phyloP scores from a whole-genome alignment of 148 eudicot genomes.

The Silene uniflora region DNA sequence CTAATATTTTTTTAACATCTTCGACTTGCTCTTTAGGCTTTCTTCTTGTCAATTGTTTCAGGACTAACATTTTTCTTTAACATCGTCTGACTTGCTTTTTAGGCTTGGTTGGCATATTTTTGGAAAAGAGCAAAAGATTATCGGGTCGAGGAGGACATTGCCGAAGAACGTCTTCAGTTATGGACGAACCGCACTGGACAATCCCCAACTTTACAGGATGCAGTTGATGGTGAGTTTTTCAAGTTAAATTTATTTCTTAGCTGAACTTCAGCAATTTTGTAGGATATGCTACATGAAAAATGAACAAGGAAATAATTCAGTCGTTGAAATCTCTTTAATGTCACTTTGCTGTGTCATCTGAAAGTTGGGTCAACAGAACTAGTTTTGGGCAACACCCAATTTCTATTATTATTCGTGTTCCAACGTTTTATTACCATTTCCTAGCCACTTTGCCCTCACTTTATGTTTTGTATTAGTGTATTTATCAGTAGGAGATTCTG shows the following conservation, averaged over 20 bases:
- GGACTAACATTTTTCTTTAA: no score
- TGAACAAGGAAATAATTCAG: background rate
- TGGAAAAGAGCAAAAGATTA: conserved; percentile 84
- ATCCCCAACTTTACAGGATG: conserved; percentile 63
- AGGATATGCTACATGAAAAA: background rate
- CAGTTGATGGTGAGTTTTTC: conserved; percentile 59
- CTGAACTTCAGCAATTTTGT: conserved; percentile 3
- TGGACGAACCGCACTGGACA: conserved; percentile 65
- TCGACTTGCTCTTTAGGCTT: no score
- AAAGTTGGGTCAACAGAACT: background rate
- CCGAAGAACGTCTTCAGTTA: conserved; percentile 61
- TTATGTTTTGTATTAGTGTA: background rate
- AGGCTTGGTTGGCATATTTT: conserved; percentile 80
- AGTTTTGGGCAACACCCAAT: background rate
- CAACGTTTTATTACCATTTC: background rate
- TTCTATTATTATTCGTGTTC: background rate
- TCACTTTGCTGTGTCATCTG: background rate
- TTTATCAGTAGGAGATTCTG: background rate
- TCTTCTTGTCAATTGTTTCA: no score
- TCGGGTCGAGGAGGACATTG: conserved; percentile 74
- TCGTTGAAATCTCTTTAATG: background rate
- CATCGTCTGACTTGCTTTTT: background rate
- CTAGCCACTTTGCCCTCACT: background rate
- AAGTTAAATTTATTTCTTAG: background rate
- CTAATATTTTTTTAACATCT: no score